These are phyloP conservation scores for Mariannaea elegans DNA, from an alignment of 2,329 filamentous ascomycete genomes.

Conservation along the genomic window DNA sequence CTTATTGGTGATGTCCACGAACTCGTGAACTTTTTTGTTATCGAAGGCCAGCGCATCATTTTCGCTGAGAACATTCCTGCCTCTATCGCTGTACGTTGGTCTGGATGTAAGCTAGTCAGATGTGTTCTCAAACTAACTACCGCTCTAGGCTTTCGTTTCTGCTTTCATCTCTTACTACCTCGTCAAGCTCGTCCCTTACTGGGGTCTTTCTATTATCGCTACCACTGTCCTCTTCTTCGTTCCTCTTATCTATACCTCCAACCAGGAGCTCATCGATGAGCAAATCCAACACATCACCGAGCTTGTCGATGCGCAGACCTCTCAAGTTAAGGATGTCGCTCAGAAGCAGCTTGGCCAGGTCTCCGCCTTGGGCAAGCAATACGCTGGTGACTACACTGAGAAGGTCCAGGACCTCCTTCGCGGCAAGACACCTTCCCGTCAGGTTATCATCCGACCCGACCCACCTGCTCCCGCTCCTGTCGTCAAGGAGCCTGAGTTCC, in stretches of 20 bases:
- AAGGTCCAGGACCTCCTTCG: constrained; percentile 73
- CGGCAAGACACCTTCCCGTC: constrained; percentile 55
- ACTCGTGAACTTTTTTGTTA: constrained; percentile 76
- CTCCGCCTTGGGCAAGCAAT: constrained; percentile 71
- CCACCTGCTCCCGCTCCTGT: constrained; percentile 24
- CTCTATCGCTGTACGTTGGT: constrained; percentile 64
- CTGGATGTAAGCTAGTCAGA: constrained; percentile 22
- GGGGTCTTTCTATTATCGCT: constrained; percentile 70
- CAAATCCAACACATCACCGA: constrained; percentile 67
- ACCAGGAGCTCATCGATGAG: constrained; percentile 75
- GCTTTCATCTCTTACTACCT: constrained; percentile 74
- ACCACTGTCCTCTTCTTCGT: constrained; percentile 68
- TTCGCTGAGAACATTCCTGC: constrained; percentile 73
- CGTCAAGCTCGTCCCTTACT: constrained; percentile 75
- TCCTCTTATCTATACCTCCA: constrained; percentile 71
- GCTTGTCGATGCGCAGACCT: constrained; percentile 68
- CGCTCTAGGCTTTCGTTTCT: constrained; percentile 62
- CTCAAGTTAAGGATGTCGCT: constrained; percentile 68
- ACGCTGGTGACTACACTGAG: constrained; percentile 72
- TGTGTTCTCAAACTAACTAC: constrained; percentile 26
- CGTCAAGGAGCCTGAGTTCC: constrained; percentile 47
- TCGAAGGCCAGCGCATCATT: constrained; percentile 73
- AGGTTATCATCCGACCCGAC: constrained; percentile 50
- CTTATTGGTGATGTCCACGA: constrained; percentile 72
- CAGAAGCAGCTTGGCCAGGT: constrained; percentile 72